These are phyloP conservation scores for Lactarius indigo DNA, from an alignment of 768 basidiomycete species.

Conservation along the genomic window DNA sequence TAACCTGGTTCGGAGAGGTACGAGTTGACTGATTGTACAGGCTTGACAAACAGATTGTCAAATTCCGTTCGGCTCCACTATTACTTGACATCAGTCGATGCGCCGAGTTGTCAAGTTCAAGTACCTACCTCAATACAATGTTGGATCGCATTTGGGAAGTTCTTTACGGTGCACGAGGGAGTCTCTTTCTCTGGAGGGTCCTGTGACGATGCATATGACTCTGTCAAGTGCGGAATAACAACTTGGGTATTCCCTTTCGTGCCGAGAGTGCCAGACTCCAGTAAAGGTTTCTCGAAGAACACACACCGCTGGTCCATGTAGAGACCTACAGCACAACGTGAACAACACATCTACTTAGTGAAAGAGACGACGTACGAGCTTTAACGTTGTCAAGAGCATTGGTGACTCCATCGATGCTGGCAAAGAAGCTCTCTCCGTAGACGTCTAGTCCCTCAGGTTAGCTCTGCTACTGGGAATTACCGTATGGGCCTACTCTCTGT, in stretches of 20 bases:
- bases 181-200: constrained; percentile 98
- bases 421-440: constrained; percentile 88
- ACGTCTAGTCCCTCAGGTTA: constrained; percentile 51
- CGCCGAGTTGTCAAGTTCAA: not conserved
- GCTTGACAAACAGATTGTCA: constrained; percentile 90
- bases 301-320: constrained; percentile 99
- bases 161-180: constrained; percentile 96
- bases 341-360: constrained; percentile 9
- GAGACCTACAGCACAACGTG: constrained; percentile 48
- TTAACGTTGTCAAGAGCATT: constrained; percentile 97
- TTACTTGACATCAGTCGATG: constrained; percentile 11
- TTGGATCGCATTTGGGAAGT: constrained; percentile 96
- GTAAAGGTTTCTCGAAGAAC: constrained; percentile 90
- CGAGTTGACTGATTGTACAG: constrained; percentile 88
- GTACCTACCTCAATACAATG: constrained; percentile 91
- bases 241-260: constrained; percentile 99
- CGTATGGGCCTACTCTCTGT: constrained; percentile 75
- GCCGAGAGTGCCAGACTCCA: constrained; percentile 97
- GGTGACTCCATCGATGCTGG: constrained; percentile 85
- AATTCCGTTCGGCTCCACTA: constrained; percentile 95
- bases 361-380: constrained; percentile 62
- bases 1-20: constrained; percentile 97
- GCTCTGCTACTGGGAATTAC: not conserved
- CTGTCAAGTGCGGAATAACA: constrained; percentile 88
- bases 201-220: constrained; percentile 96